Evolutionary conservation across 192 early-diverging fungal genomes (phyloP).

Genomic region (Phlyctochytrium bullatum): DNA sequence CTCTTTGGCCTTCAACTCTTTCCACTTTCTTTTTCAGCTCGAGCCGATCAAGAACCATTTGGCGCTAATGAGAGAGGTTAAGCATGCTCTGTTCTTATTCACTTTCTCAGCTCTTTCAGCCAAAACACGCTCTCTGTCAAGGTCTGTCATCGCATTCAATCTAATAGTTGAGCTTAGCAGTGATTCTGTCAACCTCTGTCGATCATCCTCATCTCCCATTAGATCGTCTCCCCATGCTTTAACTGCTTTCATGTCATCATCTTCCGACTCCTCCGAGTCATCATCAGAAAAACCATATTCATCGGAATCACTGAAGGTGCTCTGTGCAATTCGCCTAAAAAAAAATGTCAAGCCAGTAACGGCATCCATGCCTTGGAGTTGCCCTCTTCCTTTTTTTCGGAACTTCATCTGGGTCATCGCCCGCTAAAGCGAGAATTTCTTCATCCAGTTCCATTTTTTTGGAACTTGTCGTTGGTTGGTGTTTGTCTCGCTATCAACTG

Average conservation of each 20-base stretch:
- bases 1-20: constrained; percentile 4
- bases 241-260: constrained; percentile 7
- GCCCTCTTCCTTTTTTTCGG: neutral
- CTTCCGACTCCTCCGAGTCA: neutral
- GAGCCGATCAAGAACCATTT: constrained; percentile 16
- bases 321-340: neutral
- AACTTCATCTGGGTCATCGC: neutral
- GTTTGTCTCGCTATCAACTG: no score
- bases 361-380: neutral
- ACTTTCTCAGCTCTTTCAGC: constrained; percentile 24
- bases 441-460: constrained; percentile 5
- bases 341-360: neutral
- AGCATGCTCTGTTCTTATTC: neutral
- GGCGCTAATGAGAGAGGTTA: neutral
- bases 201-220: constrained; percentile 24
- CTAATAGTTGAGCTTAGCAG: constrained; percentile 3
- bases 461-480: no score
- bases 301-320: constrained; percentile 5
- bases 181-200: constrained; percentile 8
- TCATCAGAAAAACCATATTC: constrained; percentile 11
- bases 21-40: constrained; percentile 17
- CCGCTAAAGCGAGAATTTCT: neutral
- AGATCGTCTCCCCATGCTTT: constrained; percentile 16
- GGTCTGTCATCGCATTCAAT: constrained; percentile 20
- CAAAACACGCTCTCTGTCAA: constrained; percentile 21